A percentile compares a stretch with the other conserved stretches of the same genome.
These are phyloP conservation scores for Magnaporthiopsis poae DNA, from an alignment of 2,329 filamentous ascomycete species.

Conservation along the genomic window DNA sequence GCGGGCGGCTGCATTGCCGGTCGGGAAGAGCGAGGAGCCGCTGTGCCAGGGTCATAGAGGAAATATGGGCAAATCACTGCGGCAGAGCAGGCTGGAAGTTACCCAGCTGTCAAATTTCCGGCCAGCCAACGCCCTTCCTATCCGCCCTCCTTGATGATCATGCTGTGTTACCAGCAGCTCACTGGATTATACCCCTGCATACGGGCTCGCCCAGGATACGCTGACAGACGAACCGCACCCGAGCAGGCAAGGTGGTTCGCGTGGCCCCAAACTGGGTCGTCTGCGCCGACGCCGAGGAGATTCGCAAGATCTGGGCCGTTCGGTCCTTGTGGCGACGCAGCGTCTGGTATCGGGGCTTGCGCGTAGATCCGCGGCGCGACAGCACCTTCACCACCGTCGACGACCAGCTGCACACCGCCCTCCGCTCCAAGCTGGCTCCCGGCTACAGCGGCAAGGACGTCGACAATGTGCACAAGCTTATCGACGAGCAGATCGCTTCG, in stretches of 20 bases:
- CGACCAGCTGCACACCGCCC: slow-evolving; percentile 30
- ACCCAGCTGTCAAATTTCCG: not conserved
- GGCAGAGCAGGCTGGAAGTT: not conserved
- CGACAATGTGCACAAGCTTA: slow-evolving; percentile 20
- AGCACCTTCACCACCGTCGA: slow-evolving; percentile 41
- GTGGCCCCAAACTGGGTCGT: slow-evolving; percentile 22
- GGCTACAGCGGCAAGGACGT: slow-evolving; percentile 22
- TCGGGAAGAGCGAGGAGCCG: not conserved
- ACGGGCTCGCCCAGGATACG: not conserved
- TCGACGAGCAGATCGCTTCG: slow-evolving; percentile 36
- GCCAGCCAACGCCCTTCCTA: not conserved
- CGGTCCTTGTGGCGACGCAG: slow-evolving; percentile 18
- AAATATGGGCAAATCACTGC: not conserved
- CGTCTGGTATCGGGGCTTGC: slow-evolving; percentile 36
- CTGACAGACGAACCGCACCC: not conserved
- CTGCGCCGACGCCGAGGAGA: slow-evolving; percentile 19
- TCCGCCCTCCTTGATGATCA: not conserved
- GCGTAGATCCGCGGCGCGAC: slow-evolving; percentile 39
- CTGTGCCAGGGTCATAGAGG: not conserved
- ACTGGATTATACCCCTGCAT: not conserved
- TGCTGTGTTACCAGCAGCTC: not conserved
- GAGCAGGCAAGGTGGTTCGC: slow-evolving; percentile 18
- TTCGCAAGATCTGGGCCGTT: slow-evolving; percentile 22
- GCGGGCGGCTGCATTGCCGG: not conserved
- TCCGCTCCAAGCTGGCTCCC: slow-evolving; percentile 26